Base-by-base conservation (phyloP, 164 flowering plant species). In the Taxillus chinensis region DNA sequence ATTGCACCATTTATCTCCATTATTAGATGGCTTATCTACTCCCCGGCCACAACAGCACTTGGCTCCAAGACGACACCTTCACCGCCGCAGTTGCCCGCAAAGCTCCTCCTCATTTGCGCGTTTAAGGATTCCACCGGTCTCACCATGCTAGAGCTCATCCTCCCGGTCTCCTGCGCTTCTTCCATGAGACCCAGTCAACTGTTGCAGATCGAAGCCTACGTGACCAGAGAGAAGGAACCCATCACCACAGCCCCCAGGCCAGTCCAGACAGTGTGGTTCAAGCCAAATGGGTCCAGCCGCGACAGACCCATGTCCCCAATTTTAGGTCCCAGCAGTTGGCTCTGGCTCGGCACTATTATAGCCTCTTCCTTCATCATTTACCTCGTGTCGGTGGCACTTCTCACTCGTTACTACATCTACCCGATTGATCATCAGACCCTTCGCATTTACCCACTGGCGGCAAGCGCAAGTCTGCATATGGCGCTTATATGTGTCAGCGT, bases 1-100 rank as follows among this genome's bases (percentile, higher is more conserved):
- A 63, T 73, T 7, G 70, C 76, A 3, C 76, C 76, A 12, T 73
- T 73, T 57, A 70, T 73, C 45, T 69, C 76, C 27, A 60, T 73
- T 42, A 63, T 68, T 13, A 57, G 76, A 3, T 68, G 70, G 57
- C 68, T 73, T 15, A 38, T 70, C 60, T 61, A 38, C 38, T n/a
- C 0, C 42, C 3, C 15, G 50, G 7, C 9, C 2, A 0, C 38
- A 57, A 54, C 15, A 3, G 2, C 27, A 14, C 46, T 9, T 9
- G 57, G 40, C 27, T 27, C 27, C 27, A 27, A 27, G 27, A 27
- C 27, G 27, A 9, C 46, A 9, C 46, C 46, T 43, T 9, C 46
- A 43, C 10, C 46, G 46, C 46, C 46, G 46, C 46, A 6, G 46
- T 9, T 43, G 46, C 51, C 53, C 14, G 70, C 68, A 10, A 38